These are phyloP conservation scores for Carex pumila DNA, from an alignment of 176 grass and related monocot genomes.

Conservation along the genomic window DNA sequence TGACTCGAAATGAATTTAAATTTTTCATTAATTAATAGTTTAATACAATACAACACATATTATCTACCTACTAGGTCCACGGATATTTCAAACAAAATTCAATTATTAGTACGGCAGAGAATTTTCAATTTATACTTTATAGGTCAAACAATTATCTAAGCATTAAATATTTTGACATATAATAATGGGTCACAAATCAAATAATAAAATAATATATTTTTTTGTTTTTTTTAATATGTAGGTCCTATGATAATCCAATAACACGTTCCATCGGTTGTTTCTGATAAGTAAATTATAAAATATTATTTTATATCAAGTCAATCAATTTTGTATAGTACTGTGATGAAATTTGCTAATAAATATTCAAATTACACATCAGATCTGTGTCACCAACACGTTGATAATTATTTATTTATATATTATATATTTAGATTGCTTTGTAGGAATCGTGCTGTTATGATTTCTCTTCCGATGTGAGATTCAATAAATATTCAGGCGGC, in stretches of 20 bases:
- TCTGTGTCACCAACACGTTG: not conserved
- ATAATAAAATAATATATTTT: not conserved
- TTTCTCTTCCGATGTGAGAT: not conserved
- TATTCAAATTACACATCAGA: not conserved
- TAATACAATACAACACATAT: too few relatives aligned
- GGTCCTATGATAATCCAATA: not conserved
- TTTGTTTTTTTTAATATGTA: not conserved
- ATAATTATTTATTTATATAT: not conserved
- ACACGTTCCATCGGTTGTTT: not conserved
- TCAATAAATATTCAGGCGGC: not conserved
- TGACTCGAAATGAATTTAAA: too few relatives aligned
- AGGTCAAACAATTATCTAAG: not conserved
- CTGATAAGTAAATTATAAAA: conserved; percentile 3
- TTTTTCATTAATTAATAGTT: too few relatives aligned
- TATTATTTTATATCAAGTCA: not conserved
- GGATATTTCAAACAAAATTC: not conserved
- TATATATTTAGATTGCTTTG: not conserved
- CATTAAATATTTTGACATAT: not conserved
- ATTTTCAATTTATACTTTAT: not conserved
- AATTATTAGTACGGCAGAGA: not conserved
- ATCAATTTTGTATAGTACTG: not conserved
- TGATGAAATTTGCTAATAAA: not conserved
- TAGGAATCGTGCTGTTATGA: not conserved
- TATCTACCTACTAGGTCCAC: not conserved
- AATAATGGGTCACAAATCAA: not conserved